phyloP scores from a whole-genome alignment of 2,329 filamentous ascomycete species.

The Trichophyton simii region DNA sequence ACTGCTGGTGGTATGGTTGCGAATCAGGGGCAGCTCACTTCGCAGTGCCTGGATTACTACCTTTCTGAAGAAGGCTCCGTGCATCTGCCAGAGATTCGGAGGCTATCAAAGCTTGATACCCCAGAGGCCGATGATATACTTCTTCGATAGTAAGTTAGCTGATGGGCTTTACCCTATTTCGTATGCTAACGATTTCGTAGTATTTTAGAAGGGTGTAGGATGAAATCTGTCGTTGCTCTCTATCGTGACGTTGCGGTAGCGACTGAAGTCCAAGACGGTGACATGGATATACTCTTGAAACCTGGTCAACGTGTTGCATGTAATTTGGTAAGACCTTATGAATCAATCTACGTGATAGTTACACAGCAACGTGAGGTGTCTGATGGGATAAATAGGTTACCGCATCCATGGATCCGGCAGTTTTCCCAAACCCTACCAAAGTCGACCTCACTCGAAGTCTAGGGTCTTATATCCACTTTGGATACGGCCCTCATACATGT shows the following conservation, averaged over 20 bases:
- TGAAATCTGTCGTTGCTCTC: conserved; percentile 28
- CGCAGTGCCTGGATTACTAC: conserved; percentile 46
- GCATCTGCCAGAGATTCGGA: conserved; percentile 38
- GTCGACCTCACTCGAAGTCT: conserved; percentile 35
- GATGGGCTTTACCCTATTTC: conserved; percentile 33
- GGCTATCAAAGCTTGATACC: conserved; percentile 35
- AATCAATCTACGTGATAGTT: conserved; percentile 14
- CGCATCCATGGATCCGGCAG: conserved; percentile 29
- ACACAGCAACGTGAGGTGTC: conserved; percentile 9
- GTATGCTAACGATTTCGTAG: conserved; percentile 39
- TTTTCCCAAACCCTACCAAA: conserved; percentile 27
- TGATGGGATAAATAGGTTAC: conserved; percentile 22
- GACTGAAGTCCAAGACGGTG: conserved; percentile 25
- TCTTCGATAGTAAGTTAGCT: conserved; percentile 38
- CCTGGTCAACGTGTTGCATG: conserved; percentile 25
- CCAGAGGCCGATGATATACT: conserved; percentile 37
- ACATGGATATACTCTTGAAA: conserved; percentile 22
- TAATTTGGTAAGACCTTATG: conserved; percentile 24
- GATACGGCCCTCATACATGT: conserved; percentile 38
- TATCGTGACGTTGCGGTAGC: conserved; percentile 25
- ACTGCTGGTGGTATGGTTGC: conserved; percentile 45
- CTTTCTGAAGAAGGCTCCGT: conserved; percentile 37
- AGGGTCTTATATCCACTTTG: conserved; percentile 33
- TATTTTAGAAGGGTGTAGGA: conserved; percentile 31
- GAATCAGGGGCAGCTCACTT: conserved; percentile 47